phyloP scores from a whole-genome alignment of 208 protist genomes.

The Paratrypanosoma confusum region DNA sequence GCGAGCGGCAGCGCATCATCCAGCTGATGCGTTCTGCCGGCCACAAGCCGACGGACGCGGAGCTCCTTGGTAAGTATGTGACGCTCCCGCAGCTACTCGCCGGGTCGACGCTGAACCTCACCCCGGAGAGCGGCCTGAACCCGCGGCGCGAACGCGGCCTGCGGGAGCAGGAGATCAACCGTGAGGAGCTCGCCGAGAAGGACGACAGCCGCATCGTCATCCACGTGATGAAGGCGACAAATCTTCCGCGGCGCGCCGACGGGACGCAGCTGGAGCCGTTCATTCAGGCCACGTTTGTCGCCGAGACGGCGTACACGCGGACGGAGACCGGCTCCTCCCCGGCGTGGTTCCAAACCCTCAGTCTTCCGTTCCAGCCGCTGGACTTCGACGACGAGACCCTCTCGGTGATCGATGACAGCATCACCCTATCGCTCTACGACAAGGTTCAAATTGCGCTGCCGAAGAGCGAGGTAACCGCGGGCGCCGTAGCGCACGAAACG shows the following conservation, averaged over 20 bases:
- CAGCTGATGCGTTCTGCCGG: constrained; percentile 18
- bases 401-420: constrained; percentile 70
- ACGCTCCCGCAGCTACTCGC: constrained; percentile 47
- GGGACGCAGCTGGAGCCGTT: constrained; percentile 68
- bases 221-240: constrained; percentile 75
- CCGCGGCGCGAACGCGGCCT: constrained; percentile 50
- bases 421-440: constrained; percentile 71
- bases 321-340: constrained; percentile 55
- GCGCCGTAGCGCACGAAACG: constrained; percentile 54
- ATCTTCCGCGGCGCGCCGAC: constrained; percentile 52
- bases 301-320: constrained; percentile 54
- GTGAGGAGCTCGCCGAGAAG: constrained; percentile 28
- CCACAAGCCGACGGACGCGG: constrained; percentile 39
- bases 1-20: constrained; percentile 34
- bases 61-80: constrained; percentile 43
- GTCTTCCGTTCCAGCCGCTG: constrained; percentile 69
- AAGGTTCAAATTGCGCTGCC: constrained; percentile 64
- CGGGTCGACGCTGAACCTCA: constrained; percentile 22
- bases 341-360: constrained; percentile 72
- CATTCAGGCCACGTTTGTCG: constrained; percentile 63
- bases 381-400: constrained; percentile 81
- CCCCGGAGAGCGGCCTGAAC: constrained; percentile 62
- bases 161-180: constrained; percentile 58
- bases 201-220: constrained; percentile 57
- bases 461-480: constrained; percentile 16